Conservation (phyloP, 371 early-diverging fungal genomes). For the Rhizopus stolonifer region DNA sequence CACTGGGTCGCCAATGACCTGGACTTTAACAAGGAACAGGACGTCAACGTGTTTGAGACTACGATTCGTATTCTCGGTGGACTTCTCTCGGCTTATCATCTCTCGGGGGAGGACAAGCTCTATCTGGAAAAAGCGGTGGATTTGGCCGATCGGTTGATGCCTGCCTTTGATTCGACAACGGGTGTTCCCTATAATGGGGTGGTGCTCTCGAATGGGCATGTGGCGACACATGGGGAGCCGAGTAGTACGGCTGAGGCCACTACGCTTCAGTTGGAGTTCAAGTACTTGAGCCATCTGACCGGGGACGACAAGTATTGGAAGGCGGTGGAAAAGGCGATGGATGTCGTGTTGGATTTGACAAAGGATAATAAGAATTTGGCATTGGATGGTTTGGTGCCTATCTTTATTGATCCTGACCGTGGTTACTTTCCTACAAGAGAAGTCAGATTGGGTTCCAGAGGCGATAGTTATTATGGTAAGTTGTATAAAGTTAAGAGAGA, state of each 20-base stretch:
- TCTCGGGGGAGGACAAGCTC: conserved; percentile 62
- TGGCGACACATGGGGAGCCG: conserved; percentile 31
- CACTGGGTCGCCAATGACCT: conserved; percentile 61
- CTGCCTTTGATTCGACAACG: conserved; percentile 72
- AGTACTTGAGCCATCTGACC: conserved; percentile 76
- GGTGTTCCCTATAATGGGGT: conserved; percentile 81
- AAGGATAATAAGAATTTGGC: conserved; percentile 22
- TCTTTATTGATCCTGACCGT: conserved; percentile 56
- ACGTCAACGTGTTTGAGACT: conserved; percentile 90
- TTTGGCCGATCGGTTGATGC: conserved; percentile 75
- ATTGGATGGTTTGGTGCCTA: conserved; percentile 78
- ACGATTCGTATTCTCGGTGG: conserved; percentile 93
- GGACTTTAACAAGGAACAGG: conserved; percentile 66
- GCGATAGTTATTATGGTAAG: conserved; percentile 89
- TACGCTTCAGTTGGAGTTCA: conserved; percentile 88
- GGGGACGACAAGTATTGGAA: conserved; percentile 70
- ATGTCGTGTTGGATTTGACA: conserved; percentile 50
- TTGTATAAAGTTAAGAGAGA: too few species aligned
- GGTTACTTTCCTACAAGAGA: conserved; percentile 52
- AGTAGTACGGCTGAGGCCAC: conserved; percentile 86
- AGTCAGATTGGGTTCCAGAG: conserved; percentile 76
- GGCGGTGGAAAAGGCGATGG: conserved; percentile 68
- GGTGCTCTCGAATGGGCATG: conserved; percentile 49
- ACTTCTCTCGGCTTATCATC: conserved; percentile 78
- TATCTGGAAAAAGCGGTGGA: conserved; percentile 76